A percentile compares a stretch with the other conserved stretches of the same genome.
Conservation (phyloP, 2,329 filamentous ascomycete genomes). For the Madurella fahalii region DNA sequence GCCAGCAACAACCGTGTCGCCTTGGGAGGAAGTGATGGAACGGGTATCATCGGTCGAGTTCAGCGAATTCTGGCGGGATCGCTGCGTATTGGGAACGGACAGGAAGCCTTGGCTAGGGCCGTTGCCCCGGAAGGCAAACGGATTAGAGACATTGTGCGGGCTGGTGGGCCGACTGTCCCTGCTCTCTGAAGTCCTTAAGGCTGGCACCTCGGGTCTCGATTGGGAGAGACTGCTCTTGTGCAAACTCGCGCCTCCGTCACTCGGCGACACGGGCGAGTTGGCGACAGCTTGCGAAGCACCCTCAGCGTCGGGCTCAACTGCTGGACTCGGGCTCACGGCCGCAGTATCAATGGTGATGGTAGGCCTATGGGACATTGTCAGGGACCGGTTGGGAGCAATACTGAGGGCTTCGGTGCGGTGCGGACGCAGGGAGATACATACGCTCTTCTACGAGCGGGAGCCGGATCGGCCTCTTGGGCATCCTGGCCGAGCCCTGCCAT, state of each 20-base stretch:
- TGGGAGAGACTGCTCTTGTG: constrained; percentile 29
- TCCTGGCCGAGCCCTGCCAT: constrained; percentile 20
- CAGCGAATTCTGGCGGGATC: constrained; percentile 65
- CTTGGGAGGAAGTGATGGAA: constrained; percentile 55
- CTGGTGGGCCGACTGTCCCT: constrained; percentile 65
- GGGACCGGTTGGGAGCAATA: not conserved
- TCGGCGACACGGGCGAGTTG: constrained; percentile 33
- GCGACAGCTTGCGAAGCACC: constrained; percentile 24
- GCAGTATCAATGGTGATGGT: constrained; percentile 55
- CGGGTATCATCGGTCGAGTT: constrained; percentile 61
- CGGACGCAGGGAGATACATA: constrained; percentile 28
- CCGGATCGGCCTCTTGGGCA: constrained; percentile 18
- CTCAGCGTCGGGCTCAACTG: constrained; percentile 32
- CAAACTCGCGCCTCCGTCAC: constrained; percentile 18
- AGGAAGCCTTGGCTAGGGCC: constrained; percentile 54
- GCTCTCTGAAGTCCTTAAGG: constrained; percentile 61
- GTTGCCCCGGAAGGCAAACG: constrained; percentile 44
- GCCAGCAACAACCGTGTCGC: constrained; percentile 56
- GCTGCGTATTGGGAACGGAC: constrained; percentile 57
- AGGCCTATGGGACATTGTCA: constrained; percentile 36
- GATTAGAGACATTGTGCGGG: constrained; percentile 67
- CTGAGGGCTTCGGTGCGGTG: not conserved
- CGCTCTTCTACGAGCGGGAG: constrained; percentile 35
- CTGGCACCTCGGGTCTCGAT: constrained; percentile 43
- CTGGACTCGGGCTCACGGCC: constrained; percentile 31